These are phyloP conservation scores for Sporothrix luriei DNA, from an alignment of 2,329 filamentous ascomycete species.

Conservation along the genomic window DNA sequence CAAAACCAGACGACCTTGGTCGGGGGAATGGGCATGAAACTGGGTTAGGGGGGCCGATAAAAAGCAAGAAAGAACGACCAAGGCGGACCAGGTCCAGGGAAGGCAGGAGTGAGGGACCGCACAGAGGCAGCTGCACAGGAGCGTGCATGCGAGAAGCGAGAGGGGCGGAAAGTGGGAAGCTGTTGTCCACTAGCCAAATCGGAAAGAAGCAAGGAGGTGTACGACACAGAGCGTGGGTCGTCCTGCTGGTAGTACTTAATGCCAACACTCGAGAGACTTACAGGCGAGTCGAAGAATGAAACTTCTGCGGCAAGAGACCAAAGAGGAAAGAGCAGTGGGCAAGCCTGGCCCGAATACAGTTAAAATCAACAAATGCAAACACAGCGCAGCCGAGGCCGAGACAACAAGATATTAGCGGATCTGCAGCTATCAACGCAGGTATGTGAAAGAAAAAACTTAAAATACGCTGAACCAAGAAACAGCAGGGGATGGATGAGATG, in stretches of 20 bases:
- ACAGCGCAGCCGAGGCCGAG: neutral
- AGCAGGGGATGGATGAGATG: neutral
- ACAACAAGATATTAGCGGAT: neutral
- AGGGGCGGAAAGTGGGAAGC: slow-evolving; percentile 27
- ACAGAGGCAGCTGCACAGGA: slow-evolving; percentile 2
- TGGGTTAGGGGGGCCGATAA: neutral
- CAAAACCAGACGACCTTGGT: neutral
- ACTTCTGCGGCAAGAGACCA: neutral
- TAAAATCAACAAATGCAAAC: neutral
- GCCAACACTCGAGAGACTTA: neutral
- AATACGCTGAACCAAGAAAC: neutral
- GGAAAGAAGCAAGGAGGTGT: slow-evolving; percentile 29
- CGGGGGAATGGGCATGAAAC: slow-evolving; percentile 1
- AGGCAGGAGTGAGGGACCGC: slow-evolving; percentile 6
- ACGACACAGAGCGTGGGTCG: neutral
- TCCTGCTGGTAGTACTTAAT: too few relatives aligned
- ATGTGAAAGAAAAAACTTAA: too few relatives aligned
- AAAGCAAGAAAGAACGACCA: too few relatives aligned
- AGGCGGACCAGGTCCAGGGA: neutral
- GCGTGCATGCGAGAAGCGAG: neutral
- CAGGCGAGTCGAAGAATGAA: neutral
- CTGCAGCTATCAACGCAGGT: too few relatives aligned
- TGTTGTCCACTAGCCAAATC: slow-evolving; percentile 17
- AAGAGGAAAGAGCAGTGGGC: neutral
- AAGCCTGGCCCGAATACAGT: neutral